phyloP scores from a whole-genome alignment of 192 early-diverging fungal species.

The Entrophospora sp. region DNA sequence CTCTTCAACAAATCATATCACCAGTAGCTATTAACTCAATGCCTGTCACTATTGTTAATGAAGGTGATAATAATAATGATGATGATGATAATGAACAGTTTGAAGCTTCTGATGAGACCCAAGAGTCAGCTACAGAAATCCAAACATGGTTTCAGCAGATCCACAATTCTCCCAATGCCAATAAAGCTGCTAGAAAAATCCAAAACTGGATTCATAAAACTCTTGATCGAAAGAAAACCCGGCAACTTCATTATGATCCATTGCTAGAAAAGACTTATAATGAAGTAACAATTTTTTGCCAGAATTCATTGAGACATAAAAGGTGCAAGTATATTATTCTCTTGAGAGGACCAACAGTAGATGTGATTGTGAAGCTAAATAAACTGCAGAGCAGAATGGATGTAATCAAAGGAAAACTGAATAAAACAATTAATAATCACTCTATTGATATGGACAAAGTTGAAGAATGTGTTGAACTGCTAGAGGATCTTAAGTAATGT shows the following conservation, averaged over 20 bases:
- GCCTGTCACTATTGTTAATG: not conserved
- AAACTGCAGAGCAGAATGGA: not conserved
- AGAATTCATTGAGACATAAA: not conserved
- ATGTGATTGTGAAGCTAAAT: not conserved
- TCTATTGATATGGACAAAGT: not conserved
- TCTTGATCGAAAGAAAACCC: not conserved
- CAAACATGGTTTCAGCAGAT: constrained; percentile 6
- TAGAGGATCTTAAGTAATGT: constrained; percentile 4
- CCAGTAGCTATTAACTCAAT: not conserved
- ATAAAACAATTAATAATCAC: not conserved
- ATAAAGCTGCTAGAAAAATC: constrained; percentile 2
- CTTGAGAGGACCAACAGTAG: constrained; percentile 6
- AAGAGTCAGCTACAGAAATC: not conserved
- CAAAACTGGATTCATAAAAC: not conserved
- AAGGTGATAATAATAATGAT: not conserved
- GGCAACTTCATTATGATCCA: not conserved
- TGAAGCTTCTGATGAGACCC: not conserved
- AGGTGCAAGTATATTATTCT: constrained; percentile 7
- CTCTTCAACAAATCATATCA: not conserved
- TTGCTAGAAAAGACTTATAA: not conserved
- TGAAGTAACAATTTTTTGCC: not conserved
- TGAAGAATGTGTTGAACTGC: not conserved
- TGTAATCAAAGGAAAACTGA: not conserved
- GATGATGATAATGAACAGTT: not conserved
- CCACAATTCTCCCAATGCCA: not conserved